Conservation (phyloP, 148 eudicot species). For the Amaranthus cruentus region DNA sequence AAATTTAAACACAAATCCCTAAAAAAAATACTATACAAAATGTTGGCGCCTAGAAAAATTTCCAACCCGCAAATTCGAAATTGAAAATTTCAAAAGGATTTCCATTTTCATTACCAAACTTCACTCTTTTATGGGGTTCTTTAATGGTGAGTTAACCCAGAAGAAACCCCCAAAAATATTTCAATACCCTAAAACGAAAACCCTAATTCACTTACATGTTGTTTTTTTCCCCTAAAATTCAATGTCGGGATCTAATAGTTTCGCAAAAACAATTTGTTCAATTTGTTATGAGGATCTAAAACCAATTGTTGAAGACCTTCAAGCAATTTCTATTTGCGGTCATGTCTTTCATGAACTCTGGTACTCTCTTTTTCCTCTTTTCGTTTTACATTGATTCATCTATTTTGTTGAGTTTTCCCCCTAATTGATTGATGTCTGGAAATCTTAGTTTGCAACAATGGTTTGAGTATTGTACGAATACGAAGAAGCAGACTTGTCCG, state of each 20-base stretch:
- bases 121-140: not conserved
- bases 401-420: not conserved
- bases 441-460: slow-evolving; percentile 87
- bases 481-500: slow-evolving; percentile 78
- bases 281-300: slow-evolving; percentile 95
- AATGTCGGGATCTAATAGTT: slow-evolving; percentile 27
- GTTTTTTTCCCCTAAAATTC: not conserved
- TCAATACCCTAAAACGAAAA: not conserved
- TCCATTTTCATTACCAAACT: slow-evolving; percentile 3
- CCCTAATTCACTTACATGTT: not conserved
- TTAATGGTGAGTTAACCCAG: slow-evolving; percentile 17
- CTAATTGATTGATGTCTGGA: slow-evolving; percentile 1
- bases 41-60: slow-evolving; percentile 19
- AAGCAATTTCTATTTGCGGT: slow-evolving; percentile 85
- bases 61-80: slow-evolving; percentile 3
- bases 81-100: not conserved
- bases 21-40: not conserved
- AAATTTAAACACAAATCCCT: too few species aligned
- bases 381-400: not conserved
- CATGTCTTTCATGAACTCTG: slow-evolving; percentile 98
- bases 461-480: slow-evolving; percentile 70
- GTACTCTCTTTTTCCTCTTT: slow-evolving; percentile 28
- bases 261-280: slow-evolving; percentile 77
- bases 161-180: not conserved
- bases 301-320: slow-evolving; percentile 87